Conservation (phyloP, 139 green algal species). For the Picochlorum costavermella region DNA sequence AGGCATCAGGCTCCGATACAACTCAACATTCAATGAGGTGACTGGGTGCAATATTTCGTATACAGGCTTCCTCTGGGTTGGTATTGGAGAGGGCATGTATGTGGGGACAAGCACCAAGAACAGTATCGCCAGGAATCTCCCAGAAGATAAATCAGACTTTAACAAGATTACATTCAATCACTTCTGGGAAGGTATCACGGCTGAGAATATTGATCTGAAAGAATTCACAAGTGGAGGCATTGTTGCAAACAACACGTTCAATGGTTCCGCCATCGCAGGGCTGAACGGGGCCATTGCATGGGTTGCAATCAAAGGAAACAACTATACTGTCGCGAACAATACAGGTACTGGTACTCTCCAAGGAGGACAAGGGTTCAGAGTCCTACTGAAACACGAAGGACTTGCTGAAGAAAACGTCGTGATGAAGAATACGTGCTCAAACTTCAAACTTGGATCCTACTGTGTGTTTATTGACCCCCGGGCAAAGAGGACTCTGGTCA, state of each 20-base stretch:
- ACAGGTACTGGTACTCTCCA: neutral
- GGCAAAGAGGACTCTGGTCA: neutral
- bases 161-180: neutral
- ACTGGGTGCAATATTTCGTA: slow-evolving; percentile 3
- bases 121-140: slow-evolving; percentile 1
- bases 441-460: neutral
- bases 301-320: slow-evolving; percentile 13
- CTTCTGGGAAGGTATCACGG: slow-evolving; percentile 6
- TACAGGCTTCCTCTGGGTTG: slow-evolving; percentile 1
- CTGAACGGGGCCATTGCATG: slow-evolving; percentile 9
- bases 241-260: slow-evolving; percentile 13
- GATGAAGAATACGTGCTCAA: neutral
- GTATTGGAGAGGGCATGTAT: slow-evolving; percentile 10
- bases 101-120: slow-evolving; percentile 13
- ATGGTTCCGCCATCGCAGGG: neutral
- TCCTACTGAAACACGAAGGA: neutral
- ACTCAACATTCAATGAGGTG: slow-evolving; percentile 5
- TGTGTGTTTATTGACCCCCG: neutral
- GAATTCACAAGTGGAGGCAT: slow-evolving; percentile 5
- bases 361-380: slow-evolving; percentile 10
- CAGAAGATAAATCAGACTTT: slow-evolving; percentile 4
- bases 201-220: slow-evolving; percentile 11
- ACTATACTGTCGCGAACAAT: slow-evolving; percentile 11
- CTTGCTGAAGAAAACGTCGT: slow-evolving; percentile 1
- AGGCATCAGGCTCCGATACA: slow-evolving; percentile 9